Percentiles rank a stretch among this genome's conserved stretches.
These are phyloP conservation scores for Fusarium ramigenum DNA, from an alignment of 2,329 filamentous ascomycete genomes.

Conservation along the genomic window DNA sequence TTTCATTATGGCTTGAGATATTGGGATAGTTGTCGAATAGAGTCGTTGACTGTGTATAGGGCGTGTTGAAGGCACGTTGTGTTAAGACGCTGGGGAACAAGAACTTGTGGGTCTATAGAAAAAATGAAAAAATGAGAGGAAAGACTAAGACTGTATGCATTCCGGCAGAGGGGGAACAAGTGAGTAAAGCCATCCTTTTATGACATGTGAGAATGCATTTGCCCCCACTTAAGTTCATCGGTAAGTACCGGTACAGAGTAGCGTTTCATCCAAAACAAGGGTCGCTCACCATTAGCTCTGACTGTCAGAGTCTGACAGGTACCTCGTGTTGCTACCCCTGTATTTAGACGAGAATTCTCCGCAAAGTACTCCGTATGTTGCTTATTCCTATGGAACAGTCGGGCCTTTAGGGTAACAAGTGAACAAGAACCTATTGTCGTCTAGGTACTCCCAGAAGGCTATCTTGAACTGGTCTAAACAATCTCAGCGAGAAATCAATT, in stretches of 20 bases:
- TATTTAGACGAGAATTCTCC: not conserved
- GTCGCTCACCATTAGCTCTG: not conserved
- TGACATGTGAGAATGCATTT: not conserved
- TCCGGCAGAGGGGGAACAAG: not conserved
- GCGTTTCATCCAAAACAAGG: not conserved
- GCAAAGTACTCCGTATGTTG: not conserved
- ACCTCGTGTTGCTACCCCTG: not conserved
- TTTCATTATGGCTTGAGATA: not conserved
- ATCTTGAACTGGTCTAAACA: not conserved
- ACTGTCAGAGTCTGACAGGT: not conserved
- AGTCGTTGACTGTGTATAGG: not conserved
- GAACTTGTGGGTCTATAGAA: not conserved
- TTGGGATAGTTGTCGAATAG: not conserved
- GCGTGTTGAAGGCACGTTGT: rapidly evolving
- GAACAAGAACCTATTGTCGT: not conserved
- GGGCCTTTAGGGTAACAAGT: not conserved
- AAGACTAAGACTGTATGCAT: not conserved
- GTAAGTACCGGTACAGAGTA: not conserved
- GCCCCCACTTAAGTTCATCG: not conserved
- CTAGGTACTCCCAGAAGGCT: not conserved
- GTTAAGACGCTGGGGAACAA: not conserved
- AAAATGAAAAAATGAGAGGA: not conserved
- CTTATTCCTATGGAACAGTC: too few relatives aligned
- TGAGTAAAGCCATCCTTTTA: not conserved
- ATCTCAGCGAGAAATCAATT: not conserved